phyloP scores from a whole-genome alignment of 2,329 filamentous ascomycete genomes.

The Aspergillus bombycis region DNA sequence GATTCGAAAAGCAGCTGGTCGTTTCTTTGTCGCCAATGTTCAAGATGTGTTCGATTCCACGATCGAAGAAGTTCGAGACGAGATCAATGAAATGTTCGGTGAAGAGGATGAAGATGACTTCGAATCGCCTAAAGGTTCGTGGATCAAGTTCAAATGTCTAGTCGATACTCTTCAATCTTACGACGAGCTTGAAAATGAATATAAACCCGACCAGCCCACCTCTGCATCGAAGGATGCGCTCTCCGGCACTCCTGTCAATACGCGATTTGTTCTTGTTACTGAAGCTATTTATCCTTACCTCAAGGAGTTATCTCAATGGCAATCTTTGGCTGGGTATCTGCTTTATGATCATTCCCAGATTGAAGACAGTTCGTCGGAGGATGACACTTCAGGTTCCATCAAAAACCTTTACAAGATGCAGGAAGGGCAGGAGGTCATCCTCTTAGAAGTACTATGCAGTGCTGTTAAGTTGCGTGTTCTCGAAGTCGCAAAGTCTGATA shows the following conservation, averaged over 20 bases:
- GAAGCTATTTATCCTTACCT: conserved; percentile 84
- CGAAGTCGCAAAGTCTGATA: conserved; percentile 64
- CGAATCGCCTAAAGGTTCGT: conserved; percentile 74
- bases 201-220: conserved; percentile 27
- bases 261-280: conserved; percentile 81
- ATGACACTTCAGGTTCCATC: conserved; percentile 65
- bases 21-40: conserved; percentile 88
- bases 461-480: conserved; percentile 75
- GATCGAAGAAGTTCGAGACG: conserved; percentile 81
- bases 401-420: conserved; percentile 74
- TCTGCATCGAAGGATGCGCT: conserved; percentile 43
- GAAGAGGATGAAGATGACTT: conserved; percentile 73
- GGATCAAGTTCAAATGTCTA: conserved; percentile 90
- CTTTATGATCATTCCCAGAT: conserved; percentile 84
- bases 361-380: conserved; percentile 55
- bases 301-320: conserved; percentile 81
- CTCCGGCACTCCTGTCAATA: conserved; percentile 70
- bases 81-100: conserved; percentile 74
- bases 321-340: conserved; percentile 83
- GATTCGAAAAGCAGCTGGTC: conserved; percentile 84
- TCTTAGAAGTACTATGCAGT: conserved; percentile 84
- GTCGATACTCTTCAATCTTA: conserved; percentile 82
- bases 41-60: conserved; percentile 78
- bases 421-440: conserved; percentile 76
- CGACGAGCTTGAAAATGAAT: conserved; percentile 63